Evolutionary conservation across 441 rosid species (phyloP).

Genomic region (Jatropha podagrica): DNA sequence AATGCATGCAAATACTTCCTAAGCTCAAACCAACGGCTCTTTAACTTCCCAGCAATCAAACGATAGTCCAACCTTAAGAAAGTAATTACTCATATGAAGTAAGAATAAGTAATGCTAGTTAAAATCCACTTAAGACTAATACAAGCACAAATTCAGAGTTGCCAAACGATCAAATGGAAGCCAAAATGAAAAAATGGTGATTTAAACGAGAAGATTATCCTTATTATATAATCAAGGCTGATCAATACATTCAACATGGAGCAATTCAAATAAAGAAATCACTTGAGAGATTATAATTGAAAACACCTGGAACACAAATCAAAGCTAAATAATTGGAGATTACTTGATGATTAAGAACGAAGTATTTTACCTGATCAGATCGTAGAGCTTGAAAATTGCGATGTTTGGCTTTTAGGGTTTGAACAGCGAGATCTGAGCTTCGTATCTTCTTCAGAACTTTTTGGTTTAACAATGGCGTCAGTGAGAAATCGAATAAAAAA

Average conservation of each 20-base stretch:
- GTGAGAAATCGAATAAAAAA: background rate
- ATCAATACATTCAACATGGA: background rate
- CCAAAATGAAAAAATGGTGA: background rate
- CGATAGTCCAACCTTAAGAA: background rate
- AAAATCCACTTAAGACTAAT: background rate
- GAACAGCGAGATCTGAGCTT: constrained; percentile 25
- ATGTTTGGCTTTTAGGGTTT: constrained; percentile 18
- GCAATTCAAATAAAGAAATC: background rate
- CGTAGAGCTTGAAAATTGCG: constrained; percentile 12
- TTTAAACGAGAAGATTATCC: background rate
- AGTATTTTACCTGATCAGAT: constrained; percentile 34
- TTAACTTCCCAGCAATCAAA: background rate
- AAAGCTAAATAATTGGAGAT: background rate
- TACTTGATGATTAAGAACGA: background rate
- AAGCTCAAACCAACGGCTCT: background rate
- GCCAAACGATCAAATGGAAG: background rate
- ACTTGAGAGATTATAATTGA: background rate
- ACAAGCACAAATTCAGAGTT: background rate
- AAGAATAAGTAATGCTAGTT: background rate
- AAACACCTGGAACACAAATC: background rate
- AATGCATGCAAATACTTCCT: background rate
- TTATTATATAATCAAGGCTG: background rate
- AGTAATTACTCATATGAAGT: background rate
- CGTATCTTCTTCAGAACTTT: background rate
- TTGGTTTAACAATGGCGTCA: constrained; percentile 21